Percentiles rank a stretch among this genome's conserved stretches.
phyloP scores from a whole-genome alignment of 805 yeast species.

The Sungouiozyma ichnusensis region DNA sequence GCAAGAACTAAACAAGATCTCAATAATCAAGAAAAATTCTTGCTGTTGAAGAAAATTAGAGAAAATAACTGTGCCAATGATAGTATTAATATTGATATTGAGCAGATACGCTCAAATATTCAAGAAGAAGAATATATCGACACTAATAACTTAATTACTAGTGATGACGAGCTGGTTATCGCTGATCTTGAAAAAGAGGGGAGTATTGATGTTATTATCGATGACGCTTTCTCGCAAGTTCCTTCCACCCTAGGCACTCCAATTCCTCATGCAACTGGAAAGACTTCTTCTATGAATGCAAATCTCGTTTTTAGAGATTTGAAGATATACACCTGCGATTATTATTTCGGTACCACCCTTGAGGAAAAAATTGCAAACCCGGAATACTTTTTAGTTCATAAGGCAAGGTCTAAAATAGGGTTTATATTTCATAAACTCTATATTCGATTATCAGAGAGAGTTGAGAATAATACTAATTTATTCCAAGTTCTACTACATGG shows the following conservation, averaged over 20 bases:
- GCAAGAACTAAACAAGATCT: constrained; percentile 8
- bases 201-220: constrained; percentile 21
- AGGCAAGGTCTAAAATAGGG: constrained; percentile 50
- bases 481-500: constrained; percentile 54
- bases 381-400: constrained; percentile 46
- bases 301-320: constrained; percentile 47
- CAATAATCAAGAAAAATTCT: constrained; percentile 6
- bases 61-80: constrained; percentile 27
- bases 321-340: constrained; percentile 53
- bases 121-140: constrained; percentile 23
- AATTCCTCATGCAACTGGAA: constrained; percentile 21
- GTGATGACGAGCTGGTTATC: constrained; percentile 13
- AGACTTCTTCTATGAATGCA: constrained; percentile 41
- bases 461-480: constrained; percentile 54
- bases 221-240: constrained; percentile 37
- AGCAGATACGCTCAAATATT: constrained; percentile 20
- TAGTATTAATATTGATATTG: constrained; percentile 32
- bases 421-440: constrained; percentile 50
- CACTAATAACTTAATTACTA: constrained; percentile 18
- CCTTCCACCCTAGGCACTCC: constrained; percentile 31
- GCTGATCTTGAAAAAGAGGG: constrained; percentile 6
- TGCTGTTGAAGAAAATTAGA: constrained; percentile 28
- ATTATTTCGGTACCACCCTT: constrained; percentile 49
- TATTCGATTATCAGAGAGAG: constrained; percentile 35
- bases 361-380: constrained; percentile 35